Evolutionary conservation across 495 filamentous ascomycete species (phyloP).

Genomic region (Sabuloglossum arenarium): DNA sequence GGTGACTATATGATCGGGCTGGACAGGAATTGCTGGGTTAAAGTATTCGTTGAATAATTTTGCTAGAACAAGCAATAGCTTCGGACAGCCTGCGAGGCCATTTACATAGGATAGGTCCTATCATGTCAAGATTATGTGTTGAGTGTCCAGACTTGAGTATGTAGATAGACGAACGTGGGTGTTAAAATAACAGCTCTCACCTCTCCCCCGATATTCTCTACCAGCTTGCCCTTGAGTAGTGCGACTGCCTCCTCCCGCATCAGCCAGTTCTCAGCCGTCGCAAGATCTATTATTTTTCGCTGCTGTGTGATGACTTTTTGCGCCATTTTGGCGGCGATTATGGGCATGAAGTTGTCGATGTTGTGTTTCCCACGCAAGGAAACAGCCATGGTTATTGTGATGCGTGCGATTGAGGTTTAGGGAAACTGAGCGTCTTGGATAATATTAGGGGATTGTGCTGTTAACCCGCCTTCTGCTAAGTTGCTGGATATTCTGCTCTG

Average conservation of each 20-base stretch:
- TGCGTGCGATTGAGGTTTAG: too few relatives aligned
- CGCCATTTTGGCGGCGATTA: background rate
- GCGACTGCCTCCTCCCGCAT: constrained; percentile 12
- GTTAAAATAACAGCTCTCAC: constrained; percentile 1
- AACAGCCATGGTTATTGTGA: too few relatives aligned
- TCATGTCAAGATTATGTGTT: too few relatives aligned
- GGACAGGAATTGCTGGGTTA: constrained; percentile 15
- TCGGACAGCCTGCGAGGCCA: constrained; percentile 13
- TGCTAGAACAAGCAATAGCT: constrained; percentile 16
- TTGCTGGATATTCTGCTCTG: too few relatives aligned
- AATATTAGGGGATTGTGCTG: too few relatives aligned
- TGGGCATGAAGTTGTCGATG: background rate
- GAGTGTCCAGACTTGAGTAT: too few relatives aligned
- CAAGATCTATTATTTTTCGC: constrained; percentile 12
- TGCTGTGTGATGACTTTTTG: background rate
- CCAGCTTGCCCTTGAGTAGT: constrained; percentile 3
- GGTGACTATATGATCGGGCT: constrained; percentile 17
- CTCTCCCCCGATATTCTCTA: background rate
- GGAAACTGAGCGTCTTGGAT: too few relatives aligned
- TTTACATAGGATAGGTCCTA: constrained; percentile 16
- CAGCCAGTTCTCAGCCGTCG: constrained; percentile 17
- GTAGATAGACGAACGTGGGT: too few relatives aligned
- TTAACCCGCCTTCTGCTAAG: too few relatives aligned
- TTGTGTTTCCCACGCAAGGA: background rate
- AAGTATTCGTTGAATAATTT: constrained; percentile 21